Evolutionary conservation across 495 filamentous ascomycete species (phyloP), one percentile per base, ranked within the genome.

Genomic region (Xylaria flabelliformis): DNA sequence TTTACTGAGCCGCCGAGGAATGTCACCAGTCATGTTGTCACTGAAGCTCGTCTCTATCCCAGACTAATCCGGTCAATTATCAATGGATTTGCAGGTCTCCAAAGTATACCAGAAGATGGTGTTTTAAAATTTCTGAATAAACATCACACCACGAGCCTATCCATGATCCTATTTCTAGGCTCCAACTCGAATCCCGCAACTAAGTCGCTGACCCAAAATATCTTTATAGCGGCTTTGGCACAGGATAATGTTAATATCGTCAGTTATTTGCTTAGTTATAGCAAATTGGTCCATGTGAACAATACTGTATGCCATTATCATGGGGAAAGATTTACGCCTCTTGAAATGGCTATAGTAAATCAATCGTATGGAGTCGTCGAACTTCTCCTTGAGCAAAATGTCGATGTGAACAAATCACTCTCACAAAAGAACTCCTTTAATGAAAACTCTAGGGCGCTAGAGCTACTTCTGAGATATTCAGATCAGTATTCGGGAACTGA

Each of bases 351-450:
- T 8, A 7, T 17, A 21, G 10, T 7, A 0, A 21, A 17, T 9
- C 32, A 39, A 21, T 39, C 58, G 0, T 61, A 19, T 17, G 4
- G 17, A 19, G 58, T 41, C 21, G 4, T 32, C 34, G 7, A 21
- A 4, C 32, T 61, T 41, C 58, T 61, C 19, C 1, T 36, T 41
- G 8, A 19, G 4, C 34, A 4, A 2, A 21, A 39, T 3, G 58
- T 41, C 34, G 58, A 61, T 39, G 34, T 61, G 29, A 61, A 61
- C 17, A 61, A 41, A 7, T 21, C 58, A n/a, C n/a, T n/a, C n/a
- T n/a, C n/a, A n/a, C n/a, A n/a, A n/a, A n/a, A n/a, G n/a, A n/a
- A n/a, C n/a, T n/a, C n/a, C n/a, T n/a, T n/a, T n/a, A n/a, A n/a
- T n/a, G n/a, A n/a, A n/a, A n/a, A n/a, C n/a, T n/a, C n/a, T n/a